Evolutionary conservation across 768 basidiomycete genomes (phyloP).

Genomic region (Pulveroboletus sp.): DNA sequence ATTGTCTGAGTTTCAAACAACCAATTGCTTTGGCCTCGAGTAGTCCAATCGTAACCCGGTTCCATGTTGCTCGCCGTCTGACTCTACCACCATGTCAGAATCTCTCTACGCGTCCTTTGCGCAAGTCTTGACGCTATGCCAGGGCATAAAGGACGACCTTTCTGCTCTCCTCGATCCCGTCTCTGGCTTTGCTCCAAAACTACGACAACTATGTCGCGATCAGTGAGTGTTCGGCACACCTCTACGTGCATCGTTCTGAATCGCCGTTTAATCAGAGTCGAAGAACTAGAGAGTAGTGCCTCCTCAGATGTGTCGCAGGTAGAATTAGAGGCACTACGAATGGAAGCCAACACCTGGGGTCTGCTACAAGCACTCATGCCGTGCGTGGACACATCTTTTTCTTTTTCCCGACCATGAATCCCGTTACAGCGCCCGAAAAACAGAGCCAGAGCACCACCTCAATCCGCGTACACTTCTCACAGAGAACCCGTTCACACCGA

Average conservation of each 20-base stretch:
- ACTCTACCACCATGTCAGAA: constrained; percentile 24
- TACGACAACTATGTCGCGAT: constrained; percentile 50
- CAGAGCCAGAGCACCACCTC: constrained; percentile 44
- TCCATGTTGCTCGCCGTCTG: background rate
- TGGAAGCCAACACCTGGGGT: constrained; percentile 83
- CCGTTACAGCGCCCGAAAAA: constrained; percentile 61
- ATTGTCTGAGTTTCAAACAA: background rate
- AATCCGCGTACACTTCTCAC: constrained; percentile 55
- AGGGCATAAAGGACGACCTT: constrained; percentile 55
- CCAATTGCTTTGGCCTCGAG: background rate
- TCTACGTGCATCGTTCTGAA: background rate
- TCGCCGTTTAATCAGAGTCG: constrained; percentile 38
- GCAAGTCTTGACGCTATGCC: constrained; percentile 60
- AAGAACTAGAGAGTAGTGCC: constrained; percentile 46
- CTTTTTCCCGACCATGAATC: background rate
- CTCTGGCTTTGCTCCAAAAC: constrained; percentile 66
- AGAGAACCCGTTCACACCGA: constrained; percentile 81
- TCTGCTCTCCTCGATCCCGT: constrained; percentile 61
- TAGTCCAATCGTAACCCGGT: background rate
- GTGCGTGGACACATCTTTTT: constrained; percentile 39
- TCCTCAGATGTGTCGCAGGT: constrained; percentile 39
- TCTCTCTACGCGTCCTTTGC: constrained; percentile 63
- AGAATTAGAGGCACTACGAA: constrained; percentile 59
- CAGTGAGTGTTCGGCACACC: constrained; percentile 44
- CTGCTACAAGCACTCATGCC: constrained; percentile 76